Percentiles rank a stretch among this genome's conserved stretches.
Conservation (phyloP, 2,329 filamentous ascomycete species). For the Fusarium verticillioides region DNA sequence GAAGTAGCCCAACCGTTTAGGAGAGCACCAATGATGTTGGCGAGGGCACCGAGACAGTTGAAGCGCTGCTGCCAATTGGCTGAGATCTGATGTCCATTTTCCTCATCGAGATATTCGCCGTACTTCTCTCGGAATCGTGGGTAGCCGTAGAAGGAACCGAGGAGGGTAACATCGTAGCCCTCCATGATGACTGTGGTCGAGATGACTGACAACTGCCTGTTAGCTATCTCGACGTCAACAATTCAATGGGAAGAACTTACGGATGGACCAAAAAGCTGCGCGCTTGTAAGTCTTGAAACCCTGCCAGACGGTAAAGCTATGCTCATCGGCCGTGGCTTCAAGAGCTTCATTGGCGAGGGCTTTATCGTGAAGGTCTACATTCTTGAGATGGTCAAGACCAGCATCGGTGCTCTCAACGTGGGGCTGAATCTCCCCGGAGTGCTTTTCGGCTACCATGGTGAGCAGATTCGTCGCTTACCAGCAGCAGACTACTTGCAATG, state of each 20-base stretch:
- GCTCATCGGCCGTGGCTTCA: constrained; percentile 51
- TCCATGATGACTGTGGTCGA: constrained; percentile 63
- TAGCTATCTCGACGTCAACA: background rate
- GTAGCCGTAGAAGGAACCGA: constrained; percentile 60
- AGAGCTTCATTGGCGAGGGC: constrained; percentile 51
- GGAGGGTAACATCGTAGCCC: constrained; percentile 60
- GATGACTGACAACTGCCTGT: constrained; percentile 47
- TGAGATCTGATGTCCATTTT: constrained; percentile 58
- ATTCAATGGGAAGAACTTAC: constrained; percentile 28
- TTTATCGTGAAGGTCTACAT: constrained; percentile 52
- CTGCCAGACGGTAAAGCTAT: constrained; percentile 50
- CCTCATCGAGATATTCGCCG: constrained; percentile 48
- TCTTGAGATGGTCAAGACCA: constrained; percentile 47
- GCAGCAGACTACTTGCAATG: constrained; percentile 2
- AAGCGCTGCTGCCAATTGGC: constrained; percentile 64
- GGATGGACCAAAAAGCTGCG: constrained; percentile 54
- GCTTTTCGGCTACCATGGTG: constrained; percentile 41
- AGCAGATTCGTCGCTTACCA: constrained; percentile 8
- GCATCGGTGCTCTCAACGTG: constrained; percentile 47
- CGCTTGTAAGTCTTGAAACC: constrained; percentile 54
- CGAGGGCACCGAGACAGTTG: constrained; percentile 49
- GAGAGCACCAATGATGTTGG: constrained; percentile 54
- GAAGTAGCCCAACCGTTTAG: constrained; percentile 56
- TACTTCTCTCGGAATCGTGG: constrained; percentile 54
- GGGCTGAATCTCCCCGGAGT: constrained; percentile 32